A percentile compares a stretch with the other conserved stretches of the same genome.
Evolutionary conservation across 257 asterid species (phyloP).

Genomic region (Ajuga chamaepitys): DNA sequence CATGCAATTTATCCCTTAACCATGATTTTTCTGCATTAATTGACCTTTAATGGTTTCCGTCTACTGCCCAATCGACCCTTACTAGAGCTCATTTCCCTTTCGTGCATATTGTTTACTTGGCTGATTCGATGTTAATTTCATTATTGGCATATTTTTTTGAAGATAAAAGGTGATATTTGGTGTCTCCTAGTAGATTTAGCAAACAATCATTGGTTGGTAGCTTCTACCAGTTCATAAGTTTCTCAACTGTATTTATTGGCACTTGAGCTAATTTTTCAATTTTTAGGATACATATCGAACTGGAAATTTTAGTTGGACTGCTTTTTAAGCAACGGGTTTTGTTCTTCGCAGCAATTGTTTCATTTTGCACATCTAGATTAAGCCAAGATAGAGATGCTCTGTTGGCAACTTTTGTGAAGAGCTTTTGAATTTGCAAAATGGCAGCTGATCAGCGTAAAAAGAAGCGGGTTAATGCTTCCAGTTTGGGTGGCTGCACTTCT

Average conservation of each 20-base stretch:
- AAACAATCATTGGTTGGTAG: not conserved
- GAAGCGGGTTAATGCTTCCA: constrained; percentile 52
- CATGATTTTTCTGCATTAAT: not conserved
- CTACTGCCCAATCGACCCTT: not conserved
- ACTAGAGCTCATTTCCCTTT: not conserved
- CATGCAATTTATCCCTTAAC: constrained; percentile 11
- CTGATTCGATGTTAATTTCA: too few species aligned
- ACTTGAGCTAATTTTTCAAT: not conserved
- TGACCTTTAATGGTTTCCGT: not conserved
- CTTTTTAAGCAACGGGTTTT: not conserved
- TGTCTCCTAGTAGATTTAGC: not conserved
- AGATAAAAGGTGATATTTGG: constrained; percentile 4
- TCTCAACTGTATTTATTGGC: not conserved
- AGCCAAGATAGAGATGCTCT: constrained; percentile 22
- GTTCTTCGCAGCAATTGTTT: constrained; percentile 6
- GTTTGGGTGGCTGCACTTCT: constrained; percentile 47
- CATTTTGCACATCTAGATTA: constrained; percentile 7
- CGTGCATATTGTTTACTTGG: not conserved
- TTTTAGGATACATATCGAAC: not conserved
- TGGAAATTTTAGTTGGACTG: not conserved
- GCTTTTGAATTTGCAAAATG: constrained; percentile 35
- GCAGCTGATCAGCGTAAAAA: constrained; percentile 74
- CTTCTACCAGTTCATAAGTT: not conserved
- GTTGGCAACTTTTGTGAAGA: constrained; percentile 18
- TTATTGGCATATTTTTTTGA: not conserved